Evolutionary conservation across 108 stramenopile genomes (phyloP), one percentile per base, ranked within the genome.

Genomic region (Cyclostephanos invisitatus): DNA sequence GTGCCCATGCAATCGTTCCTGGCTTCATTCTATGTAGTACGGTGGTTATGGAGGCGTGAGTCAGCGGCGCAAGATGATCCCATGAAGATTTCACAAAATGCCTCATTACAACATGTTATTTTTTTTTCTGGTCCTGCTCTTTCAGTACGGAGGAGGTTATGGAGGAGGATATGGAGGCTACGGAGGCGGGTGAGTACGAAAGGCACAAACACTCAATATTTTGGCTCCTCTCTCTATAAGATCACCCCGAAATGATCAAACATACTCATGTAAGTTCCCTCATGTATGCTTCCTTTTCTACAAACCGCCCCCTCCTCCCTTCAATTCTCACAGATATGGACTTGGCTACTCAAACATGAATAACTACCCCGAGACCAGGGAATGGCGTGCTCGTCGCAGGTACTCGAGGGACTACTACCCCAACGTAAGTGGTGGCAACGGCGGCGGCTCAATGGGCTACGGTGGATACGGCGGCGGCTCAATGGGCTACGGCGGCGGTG

Each of bases 301-400:
- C 22, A 28, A 5, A 32, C 40, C 25, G 3, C 55, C 24, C 12
- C 55, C 27, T 27, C 25, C 27, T 27, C 55, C 25, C 27, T 56
- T 37, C 21, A 21, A 6, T 28, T 25, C 55, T 53, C 22, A 42
- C 44, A 57, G 67, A 36, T 68, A 68, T 17, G 67, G 67, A 68
- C 54, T 68, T 20, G 74, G 74, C 21, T 75, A 75, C 67, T 68
- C 67, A 10, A 75, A 75, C 67, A 75, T 75, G 74, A 75, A 75
- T 67, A 75, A 75, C 67, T 68, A 68, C 61, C 74, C 74, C 67
- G 74, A 75, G 42, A 67, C 67, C 55, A 67, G 74, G 42, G 74
- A 67, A 62, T 63, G 40, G 29, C 49, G 58, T 62, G 67, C 67
- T 17, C 74, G 74, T 68, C 74, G 74, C 59, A 75, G 74, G 67